Conservation (phyloP, 2,329 filamentous ascomycete species). For the Myriosclerotinia curreyana region DNA sequence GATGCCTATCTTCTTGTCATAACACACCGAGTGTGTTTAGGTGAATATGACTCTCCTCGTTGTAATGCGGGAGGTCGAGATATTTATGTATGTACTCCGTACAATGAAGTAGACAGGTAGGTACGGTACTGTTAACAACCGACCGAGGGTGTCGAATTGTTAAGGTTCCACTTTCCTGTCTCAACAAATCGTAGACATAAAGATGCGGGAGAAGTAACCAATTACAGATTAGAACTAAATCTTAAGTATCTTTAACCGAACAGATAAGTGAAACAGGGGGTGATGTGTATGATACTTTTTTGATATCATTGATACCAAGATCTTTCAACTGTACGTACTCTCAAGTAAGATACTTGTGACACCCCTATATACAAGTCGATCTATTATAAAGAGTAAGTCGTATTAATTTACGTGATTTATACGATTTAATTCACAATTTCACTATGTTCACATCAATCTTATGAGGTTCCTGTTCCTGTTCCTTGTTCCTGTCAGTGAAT, state of each 20-base stretch:
- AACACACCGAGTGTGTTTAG: conserved; percentile 14
- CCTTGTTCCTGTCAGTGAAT: background rate
- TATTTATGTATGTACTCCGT: conserved; percentile 17
- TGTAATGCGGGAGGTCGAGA: conserved; percentile 7
- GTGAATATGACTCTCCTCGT: conserved; percentile 2
- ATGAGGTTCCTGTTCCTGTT: background rate
- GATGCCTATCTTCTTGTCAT: conserved; percentile 14
- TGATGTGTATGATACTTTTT: conserved; percentile 3
- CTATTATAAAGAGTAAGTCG: background rate
- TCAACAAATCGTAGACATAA: conserved; percentile 16
- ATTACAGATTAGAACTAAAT: background rate
- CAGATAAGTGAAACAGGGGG: conserved; percentile 10
- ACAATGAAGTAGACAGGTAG: conserved; percentile 11
- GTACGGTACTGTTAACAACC: background rate
- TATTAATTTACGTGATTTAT: background rate
- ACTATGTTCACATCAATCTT: background rate
- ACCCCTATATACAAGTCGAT: background rate
- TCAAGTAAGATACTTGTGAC: background rate
- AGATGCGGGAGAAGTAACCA: conserved; percentile 4
- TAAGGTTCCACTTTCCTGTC: conserved; percentile 17
- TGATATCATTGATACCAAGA: background rate
- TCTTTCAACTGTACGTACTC: background rate
- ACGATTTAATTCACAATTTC: background rate
- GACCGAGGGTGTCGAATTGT: conserved; percentile 14
- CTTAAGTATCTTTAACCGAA: conserved; percentile 13